Evolutionary conservation across 331 rosid species (phyloP).

Genomic region (Erythrophleum ivorense): DNA sequence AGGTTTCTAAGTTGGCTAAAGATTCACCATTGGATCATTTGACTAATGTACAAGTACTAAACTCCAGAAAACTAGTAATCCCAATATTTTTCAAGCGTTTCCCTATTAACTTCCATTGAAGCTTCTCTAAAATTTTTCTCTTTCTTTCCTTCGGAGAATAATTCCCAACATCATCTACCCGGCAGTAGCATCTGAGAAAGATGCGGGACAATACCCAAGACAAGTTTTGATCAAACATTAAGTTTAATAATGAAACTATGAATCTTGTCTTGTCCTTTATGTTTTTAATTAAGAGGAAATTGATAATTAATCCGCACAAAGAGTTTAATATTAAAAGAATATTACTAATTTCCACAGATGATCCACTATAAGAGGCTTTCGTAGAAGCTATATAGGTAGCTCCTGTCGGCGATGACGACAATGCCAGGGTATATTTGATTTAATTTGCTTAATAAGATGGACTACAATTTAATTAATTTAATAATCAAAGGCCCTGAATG

Average conservation of each 20-base stretch:
- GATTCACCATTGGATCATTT: neutral
- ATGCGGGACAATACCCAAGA: conserved; percentile 40
- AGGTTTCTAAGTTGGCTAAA: conserved; percentile 41
- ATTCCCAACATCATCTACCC: neutral
- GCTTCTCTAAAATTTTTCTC: conserved; percentile 6
- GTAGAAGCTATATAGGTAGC: conserved; percentile 44
- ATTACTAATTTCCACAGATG: conserved; percentile 29
- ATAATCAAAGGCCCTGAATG: conserved; percentile 27
- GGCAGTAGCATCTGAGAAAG: conserved; percentile 41
- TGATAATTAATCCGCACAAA: conserved; percentile 29
- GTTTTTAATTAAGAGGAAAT: conserved; percentile 5
- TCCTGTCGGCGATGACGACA: conserved; percentile 41
- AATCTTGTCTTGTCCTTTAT: conserved; percentile 33
- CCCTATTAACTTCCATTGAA: conserved; percentile 16
- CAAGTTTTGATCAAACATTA: conserved; percentile 28
- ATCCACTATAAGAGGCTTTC: conserved; percentile 42
- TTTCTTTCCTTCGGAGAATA: neutral
- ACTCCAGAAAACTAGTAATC: conserved; percentile 14
- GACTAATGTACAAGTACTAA: conserved; percentile 3
- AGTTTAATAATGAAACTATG: conserved; percentile 44
- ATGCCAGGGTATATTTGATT: conserved; percentile 42
- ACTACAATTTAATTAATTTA: conserved; percentile 7
- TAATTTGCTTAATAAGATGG: neutral
- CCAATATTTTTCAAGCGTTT: neutral
- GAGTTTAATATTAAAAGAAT: conserved; percentile 21